A percentile compares a stretch with the other conserved stretches of the same genome.
phyloP scores from a whole-genome alignment of 768 basidiomycete genomes.

The Hygrocybe coccinea region DNA sequence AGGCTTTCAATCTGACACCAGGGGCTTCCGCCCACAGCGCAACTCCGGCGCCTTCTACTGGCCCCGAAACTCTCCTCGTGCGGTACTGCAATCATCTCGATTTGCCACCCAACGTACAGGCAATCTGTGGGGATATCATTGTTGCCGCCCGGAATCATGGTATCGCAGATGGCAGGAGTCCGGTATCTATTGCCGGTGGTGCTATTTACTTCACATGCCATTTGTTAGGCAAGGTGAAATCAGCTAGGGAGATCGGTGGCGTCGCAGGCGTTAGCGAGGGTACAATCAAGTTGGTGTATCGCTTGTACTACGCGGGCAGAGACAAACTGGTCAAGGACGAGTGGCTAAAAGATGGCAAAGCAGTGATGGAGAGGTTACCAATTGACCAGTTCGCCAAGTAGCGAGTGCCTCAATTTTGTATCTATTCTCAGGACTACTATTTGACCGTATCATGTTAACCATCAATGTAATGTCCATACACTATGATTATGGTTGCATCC shows the following conservation, averaged over 20 bases:
- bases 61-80: constrained; percentile 83
- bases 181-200: constrained; percentile 97
- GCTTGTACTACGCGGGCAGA: constrained; percentile 66
- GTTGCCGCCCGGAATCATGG: constrained; percentile 74
- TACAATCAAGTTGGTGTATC: constrained; percentile 88
- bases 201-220: constrained; percentile 92
- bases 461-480: neutral
- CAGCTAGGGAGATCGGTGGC: constrained; percentile 77
- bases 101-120: constrained; percentile 75
- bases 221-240: constrained; percentile 68
- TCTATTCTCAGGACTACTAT: constrained; percentile 5
- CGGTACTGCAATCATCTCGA: constrained; percentile 93
- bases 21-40: constrained; percentile 58
- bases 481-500: no score
- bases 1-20: constrained; percentile 83
- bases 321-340: constrained; percentile 80
- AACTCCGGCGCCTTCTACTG: constrained; percentile 49
- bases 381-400: constrained; percentile 36
- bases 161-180: constrained; percentile 89
- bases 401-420: no score
- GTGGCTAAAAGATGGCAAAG: constrained; percentile 79
- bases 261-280: constrained; percentile 95
- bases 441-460: constrained; percentile 5
- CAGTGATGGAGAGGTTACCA: constrained; percentile 45
- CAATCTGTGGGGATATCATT: constrained; percentile 80